Percentiles rank a stretch among this genome's conserved stretches.
Evolutionary conservation across 305 asterid genomes (phyloP).

Genomic region (Rubia occidens): DNA sequence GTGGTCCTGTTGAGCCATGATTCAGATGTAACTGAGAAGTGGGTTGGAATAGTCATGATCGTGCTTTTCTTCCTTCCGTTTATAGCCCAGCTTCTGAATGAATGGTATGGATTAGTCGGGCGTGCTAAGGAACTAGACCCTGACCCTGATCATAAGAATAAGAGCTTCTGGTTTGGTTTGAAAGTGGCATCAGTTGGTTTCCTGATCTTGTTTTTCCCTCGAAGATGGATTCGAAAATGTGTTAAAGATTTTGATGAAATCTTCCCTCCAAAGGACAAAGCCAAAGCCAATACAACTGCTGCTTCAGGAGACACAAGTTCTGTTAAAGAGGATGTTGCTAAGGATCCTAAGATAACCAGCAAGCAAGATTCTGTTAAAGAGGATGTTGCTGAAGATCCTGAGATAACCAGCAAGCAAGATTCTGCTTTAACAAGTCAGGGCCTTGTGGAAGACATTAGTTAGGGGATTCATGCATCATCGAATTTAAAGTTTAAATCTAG

Average conservation of each 20-base stretch:
- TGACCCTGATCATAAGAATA: background rate
- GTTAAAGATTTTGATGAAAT: constrained; percentile 28
- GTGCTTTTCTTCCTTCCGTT: constrained; percentile 44
- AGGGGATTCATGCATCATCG: background rate
- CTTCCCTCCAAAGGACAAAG: constrained; percentile 33
- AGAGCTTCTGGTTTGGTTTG: constrained; percentile 47
- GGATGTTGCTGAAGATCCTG: too few relatives aligned
- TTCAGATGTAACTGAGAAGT: constrained; percentile 36
- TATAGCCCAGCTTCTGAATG: constrained; percentile 39
- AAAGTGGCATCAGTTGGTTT: constrained; percentile 50
- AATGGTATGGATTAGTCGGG: constrained; percentile 51
- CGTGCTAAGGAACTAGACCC: constrained; percentile 62
- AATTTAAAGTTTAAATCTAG: background rate
- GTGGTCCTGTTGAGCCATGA: constrained; percentile 36
- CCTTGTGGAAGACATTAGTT: background rate
- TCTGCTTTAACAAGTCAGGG: background rate
- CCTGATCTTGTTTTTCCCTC: constrained; percentile 46
- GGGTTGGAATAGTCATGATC: constrained; percentile 54
- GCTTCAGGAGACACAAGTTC: constrained; percentile 35
- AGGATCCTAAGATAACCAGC: too few relatives aligned
- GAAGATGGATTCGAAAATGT: constrained; percentile 15
- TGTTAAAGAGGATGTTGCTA: too few relatives aligned
- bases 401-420: too few relatives aligned
- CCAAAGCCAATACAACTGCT: constrained; percentile 28
- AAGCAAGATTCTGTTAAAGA: too few relatives aligned